Evolutionary conservation across 1,284 basidiomycete species (phyloP).

Genomic region (Ceratobasidium sp.): DNA sequence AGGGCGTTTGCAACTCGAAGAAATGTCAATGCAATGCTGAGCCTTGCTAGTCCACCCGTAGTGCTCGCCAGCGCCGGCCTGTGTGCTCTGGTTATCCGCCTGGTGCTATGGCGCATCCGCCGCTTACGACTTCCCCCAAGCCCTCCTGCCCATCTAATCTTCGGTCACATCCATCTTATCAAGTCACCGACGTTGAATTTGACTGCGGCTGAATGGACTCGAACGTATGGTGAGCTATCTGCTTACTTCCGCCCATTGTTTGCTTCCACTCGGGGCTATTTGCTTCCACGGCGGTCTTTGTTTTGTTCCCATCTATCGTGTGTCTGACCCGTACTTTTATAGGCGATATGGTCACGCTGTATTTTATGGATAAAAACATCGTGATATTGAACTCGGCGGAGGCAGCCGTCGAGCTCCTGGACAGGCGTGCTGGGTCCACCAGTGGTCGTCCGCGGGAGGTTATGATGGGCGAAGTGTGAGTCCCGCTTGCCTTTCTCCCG

Average conservation of each 20-base stretch:
- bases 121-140: constrained; percentile 19
- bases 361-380: constrained; percentile 70
- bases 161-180: constrained; percentile 23
- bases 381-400: constrained; percentile 72
- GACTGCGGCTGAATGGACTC: constrained; percentile 28
- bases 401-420: constrained; percentile 69
- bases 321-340: constrained; percentile 23
- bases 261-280: neutral
- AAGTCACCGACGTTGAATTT: constrained; percentile 32
- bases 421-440: constrained; percentile 73
- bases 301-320: constrained; percentile 45
- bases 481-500: constrained; percentile 37
- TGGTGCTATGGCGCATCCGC: constrained; percentile 26
- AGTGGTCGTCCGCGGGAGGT: constrained; percentile 74
- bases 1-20: neutral
- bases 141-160: constrained; percentile 26
- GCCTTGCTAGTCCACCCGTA: constrained; percentile 15
- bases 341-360: constrained; percentile 75
- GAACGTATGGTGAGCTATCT: constrained; percentile 6
- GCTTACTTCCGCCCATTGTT: neutral
- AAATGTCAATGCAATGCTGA: constrained; percentile 4
- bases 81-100: constrained; percentile 19
- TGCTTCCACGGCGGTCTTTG: constrained; percentile 5
- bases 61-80: constrained; percentile 30
- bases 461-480: constrained; percentile 69